These are phyloP conservation scores for Exophiala spinifera DNA, from an alignment of 2,329 filamentous ascomycete species.

Conservation along the genomic window DNA sequence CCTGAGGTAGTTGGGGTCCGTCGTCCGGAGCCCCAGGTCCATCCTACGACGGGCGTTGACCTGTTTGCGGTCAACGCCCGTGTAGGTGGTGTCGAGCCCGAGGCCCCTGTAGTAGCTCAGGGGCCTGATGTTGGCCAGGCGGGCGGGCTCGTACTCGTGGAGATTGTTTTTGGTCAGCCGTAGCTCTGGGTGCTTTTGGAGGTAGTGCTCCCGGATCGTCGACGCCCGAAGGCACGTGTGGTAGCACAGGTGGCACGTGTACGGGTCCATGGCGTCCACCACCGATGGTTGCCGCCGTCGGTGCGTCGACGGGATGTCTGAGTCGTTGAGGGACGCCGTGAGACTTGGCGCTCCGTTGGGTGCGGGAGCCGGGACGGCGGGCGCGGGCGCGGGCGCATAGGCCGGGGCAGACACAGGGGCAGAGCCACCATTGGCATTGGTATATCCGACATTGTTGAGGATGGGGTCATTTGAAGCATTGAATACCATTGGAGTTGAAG, in stretches of 20 bases:
- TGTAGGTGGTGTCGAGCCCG: constrained; percentile 13
- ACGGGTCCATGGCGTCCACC: constrained; percentile 7
- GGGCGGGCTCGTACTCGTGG: not conserved
- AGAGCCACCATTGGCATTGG: no score
- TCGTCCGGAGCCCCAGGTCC: constrained; percentile 8
- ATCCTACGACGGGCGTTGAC: constrained; percentile 10
- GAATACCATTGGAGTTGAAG: no score
- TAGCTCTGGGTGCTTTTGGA: not conserved
- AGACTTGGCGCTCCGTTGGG: not conserved
- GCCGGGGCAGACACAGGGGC: no score
- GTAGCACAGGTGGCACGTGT: constrained; percentile 6
- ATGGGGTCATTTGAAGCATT: no score
- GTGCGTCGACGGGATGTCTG: not conserved
- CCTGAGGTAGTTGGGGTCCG: not conserved
- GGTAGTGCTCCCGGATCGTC: not conserved
- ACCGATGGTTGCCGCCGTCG: not conserved
- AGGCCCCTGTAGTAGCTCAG: constrained; percentile 3
- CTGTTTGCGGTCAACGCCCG: constrained; percentile 19
- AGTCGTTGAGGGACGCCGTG: not conserved
- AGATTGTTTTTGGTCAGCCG: constrained; percentile 6
- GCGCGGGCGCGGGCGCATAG: not conserved
- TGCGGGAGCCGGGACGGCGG: not conserved
- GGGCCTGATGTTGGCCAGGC: not conserved
- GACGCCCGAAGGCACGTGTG: constrained; percentile 2
- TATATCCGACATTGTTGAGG: no score